Evolutionary conservation across 2,329 filamentous ascomycete species (phyloP), one percentile per base, ranked within the genome.

Genomic region (Cladobotryum protrusum): DNA sequence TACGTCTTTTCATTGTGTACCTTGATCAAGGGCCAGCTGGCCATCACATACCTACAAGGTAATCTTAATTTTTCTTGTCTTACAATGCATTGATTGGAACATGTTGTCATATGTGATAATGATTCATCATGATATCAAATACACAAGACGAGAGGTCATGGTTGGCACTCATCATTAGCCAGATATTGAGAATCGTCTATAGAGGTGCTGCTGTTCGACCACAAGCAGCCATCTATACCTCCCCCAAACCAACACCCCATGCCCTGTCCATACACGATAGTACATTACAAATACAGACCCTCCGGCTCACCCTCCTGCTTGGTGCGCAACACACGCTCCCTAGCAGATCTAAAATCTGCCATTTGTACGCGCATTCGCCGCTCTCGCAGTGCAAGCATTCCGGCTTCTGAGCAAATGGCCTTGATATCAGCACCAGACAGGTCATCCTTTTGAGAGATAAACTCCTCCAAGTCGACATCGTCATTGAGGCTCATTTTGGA

Each of bases 261-360:
- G 13, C 7, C 32, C 34, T 11, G 29, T 45, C 32, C 33, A 2
- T 12, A 48, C 46, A 53, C 43, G 44, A 53, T 53, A 49, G 49
- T 64, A 61, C 59, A 66, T 63, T 96, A 99, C 86, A 99, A 83
- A 76, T 99, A 99, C 81, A 99, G 74, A 60, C 93, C 93, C 75
- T 99, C 93, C 0, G 95, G 93, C 73, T 97, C 95, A 60, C 92
- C 92, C 76, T 99, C 93, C 64, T 87, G 93, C 85, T 99, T 99
- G 45, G 95, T 99, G 76, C 95, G 95, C 69, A 99, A 78, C 55
- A 99, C 95, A 58, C 89, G 85, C 73, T 99, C 93, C 61, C 92
- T 82, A 19, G 93, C 93, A 50, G 89, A 79, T 49, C 93, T 79
- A 78, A 99, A 99, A 71, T 99, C 93, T 7, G 91, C 89, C 93